Evolutionary conservation across 1,284 basidiomycete species (phyloP).

Genomic region (Pseudozyma flocculosa): DNA sequence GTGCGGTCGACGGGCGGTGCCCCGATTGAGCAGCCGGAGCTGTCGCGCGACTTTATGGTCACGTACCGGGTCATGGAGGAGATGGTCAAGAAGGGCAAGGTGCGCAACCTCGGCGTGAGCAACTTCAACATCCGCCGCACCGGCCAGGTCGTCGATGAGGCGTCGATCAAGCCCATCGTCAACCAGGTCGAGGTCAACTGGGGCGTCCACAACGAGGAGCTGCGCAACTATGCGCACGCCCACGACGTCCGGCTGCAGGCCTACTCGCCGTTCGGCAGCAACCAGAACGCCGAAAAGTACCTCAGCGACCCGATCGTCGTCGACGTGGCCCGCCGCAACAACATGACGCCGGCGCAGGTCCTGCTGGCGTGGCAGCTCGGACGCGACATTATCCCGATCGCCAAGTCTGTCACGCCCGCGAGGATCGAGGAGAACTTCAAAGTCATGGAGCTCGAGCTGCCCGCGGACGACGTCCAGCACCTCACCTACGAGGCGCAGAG

Average conservation of each 20-base stretch:
- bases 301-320: slow-evolving; percentile 37
- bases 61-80: slow-evolving; percentile 51
- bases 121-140: slow-evolving; percentile 54
- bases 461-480: slow-evolving; percentile 44
- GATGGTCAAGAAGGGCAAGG: slow-evolving; percentile 53
- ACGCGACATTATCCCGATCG: slow-evolving; percentile 44
- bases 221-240: slow-evolving; percentile 68
- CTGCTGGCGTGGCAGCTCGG: slow-evolving; percentile 43
- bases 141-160: slow-evolving; percentile 27
- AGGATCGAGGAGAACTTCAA: slow-evolving; percentile 48
- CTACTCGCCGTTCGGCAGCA: slow-evolving; percentile 48
- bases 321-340: slow-evolving; percentile 45
- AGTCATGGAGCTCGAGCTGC: slow-evolving; percentile 23
- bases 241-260: slow-evolving; percentile 42
- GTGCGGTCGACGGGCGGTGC: slow-evolving; percentile 46
- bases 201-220: slow-evolving; percentile 70
- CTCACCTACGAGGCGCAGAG: slow-evolving; percentile 41
- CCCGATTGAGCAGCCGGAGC: slow-evolving; percentile 71
- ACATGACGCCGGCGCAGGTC: slow-evolving; percentile 49
- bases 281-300: slow-evolving; percentile 38
- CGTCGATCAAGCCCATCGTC: slow-evolving; percentile 42
- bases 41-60: slow-evolving; percentile 41
- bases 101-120: slow-evolving; percentile 66
- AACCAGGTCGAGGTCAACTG: slow-evolving; percentile 55
- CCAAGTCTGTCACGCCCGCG: slow-evolving; percentile 33